phyloP scores from a whole-genome alignment of 768 basidiomycete species.

The Clathrus columnatus region DNA sequence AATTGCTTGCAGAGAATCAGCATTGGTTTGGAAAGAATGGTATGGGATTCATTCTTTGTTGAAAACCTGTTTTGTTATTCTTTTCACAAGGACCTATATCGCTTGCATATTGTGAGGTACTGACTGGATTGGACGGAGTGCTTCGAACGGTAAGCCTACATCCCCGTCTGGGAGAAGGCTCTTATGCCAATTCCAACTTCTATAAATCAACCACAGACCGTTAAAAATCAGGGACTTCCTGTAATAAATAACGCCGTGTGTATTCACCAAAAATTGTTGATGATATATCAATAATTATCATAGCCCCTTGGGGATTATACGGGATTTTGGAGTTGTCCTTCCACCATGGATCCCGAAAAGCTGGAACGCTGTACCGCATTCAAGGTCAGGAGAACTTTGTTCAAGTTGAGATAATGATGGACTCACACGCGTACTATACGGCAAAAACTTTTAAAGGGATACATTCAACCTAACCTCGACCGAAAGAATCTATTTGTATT shows the following conservation, averaged over 20 bases:
- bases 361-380: constrained; percentile 17
- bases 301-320: background rate
- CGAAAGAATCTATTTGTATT: constrained; percentile 23
- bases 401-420: too few relatives aligned
- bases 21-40: constrained; percentile 23
- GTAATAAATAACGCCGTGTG: too few relatives aligned
- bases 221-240: background rate
- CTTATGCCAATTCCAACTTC: background rate
- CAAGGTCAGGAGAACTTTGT: constrained; percentile 19
- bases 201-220: background rate
- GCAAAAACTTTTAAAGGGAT: constrained; percentile 23
- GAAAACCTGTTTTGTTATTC: too few relatives aligned
- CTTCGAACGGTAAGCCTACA: background rate
- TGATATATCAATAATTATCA: too few relatives aligned
- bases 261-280: too few relatives aligned
- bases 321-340: background rate
- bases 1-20: constrained; percentile 21
- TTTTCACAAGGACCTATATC: background rate
- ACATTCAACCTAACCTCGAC: constrained; percentile 15
- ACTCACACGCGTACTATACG: too few relatives aligned
- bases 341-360: constrained; percentile 18
- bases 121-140: background rate
- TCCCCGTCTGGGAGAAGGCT: background rate
- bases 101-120: background rate
- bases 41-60: too few relatives aligned